Percentiles rank a stretch among this genome's conserved stretches.
These are phyloP conservation scores for Clarireedia paspali DNA, from an alignment of 2,329 filamentous ascomycete genomes.

Conservation along the genomic window DNA sequence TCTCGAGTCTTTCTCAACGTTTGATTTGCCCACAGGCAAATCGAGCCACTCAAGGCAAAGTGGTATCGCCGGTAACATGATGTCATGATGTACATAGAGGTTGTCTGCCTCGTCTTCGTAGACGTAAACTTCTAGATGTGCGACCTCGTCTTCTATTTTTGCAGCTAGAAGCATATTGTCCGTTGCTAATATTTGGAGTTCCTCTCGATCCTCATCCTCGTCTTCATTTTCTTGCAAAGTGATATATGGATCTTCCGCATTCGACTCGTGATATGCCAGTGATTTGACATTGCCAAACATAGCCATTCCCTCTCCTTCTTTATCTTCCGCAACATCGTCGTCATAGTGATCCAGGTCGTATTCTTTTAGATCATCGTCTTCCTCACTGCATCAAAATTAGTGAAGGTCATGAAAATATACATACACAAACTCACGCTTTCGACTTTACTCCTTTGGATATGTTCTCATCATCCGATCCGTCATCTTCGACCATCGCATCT, in stretches of 20 bases:
- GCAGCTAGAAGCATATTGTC: constrained; percentile 90
- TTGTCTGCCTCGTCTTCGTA: constrained; percentile 96
- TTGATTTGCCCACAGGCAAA: constrained; percentile 71
- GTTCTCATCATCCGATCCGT: constrained; percentile 26
- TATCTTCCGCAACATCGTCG: constrained; percentile 63
- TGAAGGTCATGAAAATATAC: constrained; percentile 21
- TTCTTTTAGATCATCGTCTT: constrained; percentile 88
- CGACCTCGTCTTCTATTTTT: constrained; percentile 94
- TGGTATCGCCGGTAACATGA: constrained; percentile 96
- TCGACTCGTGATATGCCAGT: constrained; percentile 86
- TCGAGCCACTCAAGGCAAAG: constrained; percentile 95
- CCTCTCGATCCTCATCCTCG: constrained; percentile 75
- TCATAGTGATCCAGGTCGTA: constrained; percentile 97
- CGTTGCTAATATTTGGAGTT: constrained; percentile 84
- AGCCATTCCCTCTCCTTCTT: constrained; percentile 62
- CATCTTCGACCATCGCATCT: constrained; percentile 34
- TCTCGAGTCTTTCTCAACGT: constrained; percentile 51
- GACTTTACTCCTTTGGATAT: constrained; percentile 28
- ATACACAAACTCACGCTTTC: constrained; percentile 33
- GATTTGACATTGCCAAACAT: constrained; percentile 97
- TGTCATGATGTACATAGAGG: constrained; percentile 97
- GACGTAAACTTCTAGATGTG: constrained; percentile 93
- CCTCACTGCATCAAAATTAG: constrained; percentile 32
- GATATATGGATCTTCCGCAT: constrained; percentile 94
- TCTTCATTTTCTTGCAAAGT: constrained; percentile 64